Conservation (phyloP, 148 eudicot species). For the Rhododendron molle region DNA sequence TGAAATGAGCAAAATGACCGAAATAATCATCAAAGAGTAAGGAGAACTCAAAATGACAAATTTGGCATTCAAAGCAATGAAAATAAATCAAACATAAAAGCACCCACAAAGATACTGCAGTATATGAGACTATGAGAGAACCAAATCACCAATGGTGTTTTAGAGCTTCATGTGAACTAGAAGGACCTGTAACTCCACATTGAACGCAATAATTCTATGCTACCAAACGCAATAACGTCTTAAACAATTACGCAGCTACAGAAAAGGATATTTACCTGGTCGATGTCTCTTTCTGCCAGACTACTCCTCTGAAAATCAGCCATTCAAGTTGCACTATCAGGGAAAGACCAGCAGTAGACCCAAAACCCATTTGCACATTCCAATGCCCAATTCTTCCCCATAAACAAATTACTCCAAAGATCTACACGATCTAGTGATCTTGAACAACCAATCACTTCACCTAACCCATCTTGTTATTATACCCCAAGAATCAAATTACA, state of each 20-base stretch:
- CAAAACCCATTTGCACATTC: conserved; percentile 57
- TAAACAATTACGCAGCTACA: not conserved
- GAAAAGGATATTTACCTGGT: conserved; percentile 38
- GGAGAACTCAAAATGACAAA: not conserved
- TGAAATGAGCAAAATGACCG: not conserved
- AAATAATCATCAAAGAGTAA: not conserved
- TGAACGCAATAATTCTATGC: not conserved
- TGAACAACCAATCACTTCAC: conserved; percentile 3
- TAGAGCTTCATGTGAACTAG: not conserved
- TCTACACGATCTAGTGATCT: conserved; percentile 1
- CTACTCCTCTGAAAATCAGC: conserved; percentile 61
- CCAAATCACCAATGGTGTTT: not conserved
- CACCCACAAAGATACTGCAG: not conserved
- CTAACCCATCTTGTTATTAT: conserved; percentile 11
- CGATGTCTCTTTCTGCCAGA: conserved; percentile 65
- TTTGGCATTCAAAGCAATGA: not conserved
- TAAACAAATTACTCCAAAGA: conserved; percentile 18
- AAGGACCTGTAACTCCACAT: not conserved
- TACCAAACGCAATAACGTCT: not conserved
- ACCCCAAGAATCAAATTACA: not conserved
- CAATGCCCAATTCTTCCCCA: conserved; percentile 29
- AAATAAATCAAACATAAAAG: not conserved
- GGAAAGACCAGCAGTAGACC: conserved; percentile 23
- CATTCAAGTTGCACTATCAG: conserved; percentile 64
- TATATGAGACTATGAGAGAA: conserved; percentile 3